Base-by-base conservation (phyloP, 805 yeast species). In the Saturnispora mendoncae region DNA sequence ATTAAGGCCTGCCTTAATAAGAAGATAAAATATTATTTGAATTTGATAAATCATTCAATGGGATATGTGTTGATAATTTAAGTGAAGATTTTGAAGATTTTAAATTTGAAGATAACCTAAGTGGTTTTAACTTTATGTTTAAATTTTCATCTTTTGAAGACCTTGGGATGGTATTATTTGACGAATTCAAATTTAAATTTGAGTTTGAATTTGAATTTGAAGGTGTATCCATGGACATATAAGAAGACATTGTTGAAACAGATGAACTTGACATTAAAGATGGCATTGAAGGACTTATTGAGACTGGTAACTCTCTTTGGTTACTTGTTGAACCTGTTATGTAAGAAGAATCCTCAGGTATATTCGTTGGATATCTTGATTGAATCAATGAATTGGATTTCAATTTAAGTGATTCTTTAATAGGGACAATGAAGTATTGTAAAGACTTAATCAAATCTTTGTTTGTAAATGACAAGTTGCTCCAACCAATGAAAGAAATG, bases 401-500 rank as follows among this genome's bases (percentile, higher is more conserved):
- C 7, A 40, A 44, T 47, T 50, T 52, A 44, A 76, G 60, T 44
- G 71, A 66, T 44, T 61, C 62, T 64, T 82, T 84, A 60, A 88
- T 84, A 33, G 86, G 83, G 14, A 69, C 65, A 42, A 90, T 65
- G 65, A 90, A 85, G 23, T 87, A 87, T 37, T 80, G 76, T 41
- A 88, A 69, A 20, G 80, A 80, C 38, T 67, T 61, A 43, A 77
- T 66, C 44, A 90, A 71, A 51, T 90, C 97, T 26, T 72, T 71
- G 49, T 78, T 78, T 24, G 75, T 64, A 38, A 92, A 78, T 20
- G 74, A 68, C 36, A 92, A 68, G 36, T 57, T 51, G 53, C 85
- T 79, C 97, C 97, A 90, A 52, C 85, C 81, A 44, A 90, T 71
- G 47, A 85, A 76, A 38, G 73, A 75, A 37, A 90, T 75, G 53